Percentiles rank a stretch among this genome's conserved stretches.
phyloP scores from a whole-genome alignment of 345 rosid genomes.

The Hibiscus trionum region DNA sequence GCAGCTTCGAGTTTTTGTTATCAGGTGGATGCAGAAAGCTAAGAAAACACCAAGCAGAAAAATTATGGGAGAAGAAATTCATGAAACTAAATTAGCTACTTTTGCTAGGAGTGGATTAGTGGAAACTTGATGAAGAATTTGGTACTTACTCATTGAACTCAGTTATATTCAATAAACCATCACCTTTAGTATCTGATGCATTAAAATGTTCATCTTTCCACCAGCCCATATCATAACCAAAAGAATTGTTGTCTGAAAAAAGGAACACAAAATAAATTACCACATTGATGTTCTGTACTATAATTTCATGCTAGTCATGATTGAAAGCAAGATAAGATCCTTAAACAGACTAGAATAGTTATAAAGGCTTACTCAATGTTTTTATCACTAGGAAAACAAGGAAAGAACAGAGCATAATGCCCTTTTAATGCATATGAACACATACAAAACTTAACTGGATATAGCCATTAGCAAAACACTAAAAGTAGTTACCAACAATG shows the following conservation, averaged over 20 bases:
- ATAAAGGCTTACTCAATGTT: background rate
- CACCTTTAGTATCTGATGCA: constrained; percentile 93
- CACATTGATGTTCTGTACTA: background rate
- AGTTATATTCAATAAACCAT: constrained; percentile 74
- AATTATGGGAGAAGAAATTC: background rate
- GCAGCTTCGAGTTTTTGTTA: constrained; percentile 66
- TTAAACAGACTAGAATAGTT: background rate
- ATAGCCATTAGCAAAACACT: background rate
- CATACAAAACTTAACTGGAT: background rate
- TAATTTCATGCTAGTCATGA: background rate
- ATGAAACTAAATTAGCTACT: background rate
- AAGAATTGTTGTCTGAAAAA: constrained; percentile 49
- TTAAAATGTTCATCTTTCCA: constrained; percentile 97
- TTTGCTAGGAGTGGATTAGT: background rate
- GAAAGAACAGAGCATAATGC: background rate
- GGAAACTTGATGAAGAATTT: constrained; percentile 8
- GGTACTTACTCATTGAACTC: constrained; percentile 91
- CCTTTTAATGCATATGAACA: background rate
- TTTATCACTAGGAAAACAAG: background rate
- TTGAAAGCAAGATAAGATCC: background rate
- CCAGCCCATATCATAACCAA: constrained; percentile 95
- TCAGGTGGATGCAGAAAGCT: constrained; percentile 99
- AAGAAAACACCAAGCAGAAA: constrained; percentile 16
- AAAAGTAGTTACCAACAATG: background rate
- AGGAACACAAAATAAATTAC: constrained; percentile 4